Evolutionary conservation across 2,329 filamentous ascomycete species (phyloP), one percentile per base, ranked within the genome.

Genomic region (Graphium sp.): DNA sequence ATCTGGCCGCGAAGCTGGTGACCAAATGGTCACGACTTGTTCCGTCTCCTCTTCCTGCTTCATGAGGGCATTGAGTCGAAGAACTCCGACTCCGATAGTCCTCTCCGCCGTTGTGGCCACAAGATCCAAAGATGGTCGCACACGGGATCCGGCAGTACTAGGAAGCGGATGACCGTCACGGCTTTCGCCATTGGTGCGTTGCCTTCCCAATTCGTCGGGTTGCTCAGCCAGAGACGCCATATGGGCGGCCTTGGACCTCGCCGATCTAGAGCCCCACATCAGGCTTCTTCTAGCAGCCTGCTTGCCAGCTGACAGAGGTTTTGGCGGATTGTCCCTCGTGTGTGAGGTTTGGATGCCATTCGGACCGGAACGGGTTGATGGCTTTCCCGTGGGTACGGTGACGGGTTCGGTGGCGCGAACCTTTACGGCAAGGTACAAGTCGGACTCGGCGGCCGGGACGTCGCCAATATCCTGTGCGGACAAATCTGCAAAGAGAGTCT

Each of bases 401-500:
- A 71, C 50, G 26, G 64, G 62, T 33, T 70, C 62, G 1, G 58
- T 51, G 4, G 73, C 66, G 27, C 83, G 64, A 6, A 94, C 68
- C 41, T 80, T 83, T 37, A 89, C 77, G 4, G 94, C 74, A 2
- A 98, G 62, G 46, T 80, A 94, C 13, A 95, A 54, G 29, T 83
- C 77, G 4, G 70, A 69, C 26, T 78, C 77, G 7, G 69, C 63
- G 3, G 75, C 61, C 1, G 64, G 56, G 1, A 57, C 48, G 27
- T 74, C 70, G 15, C 71, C 71, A 33, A 74, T 63, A 41, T 94
- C 85, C 27, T 74, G 66, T 1, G 80, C 68, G 22, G 74, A 82
- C 12, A 98, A 58, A 42, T 95, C 84, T 3, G 82, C 75, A 40
- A 95, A 94, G 3, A 98, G 61, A 0, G 84, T 91, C 44, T 78